A percentile compares a stretch with the other conserved stretches of the same genome.
phyloP scores from a whole-genome alignment of 2,329 filamentous ascomycete species.

The Calonectria fujianensis region DNA sequence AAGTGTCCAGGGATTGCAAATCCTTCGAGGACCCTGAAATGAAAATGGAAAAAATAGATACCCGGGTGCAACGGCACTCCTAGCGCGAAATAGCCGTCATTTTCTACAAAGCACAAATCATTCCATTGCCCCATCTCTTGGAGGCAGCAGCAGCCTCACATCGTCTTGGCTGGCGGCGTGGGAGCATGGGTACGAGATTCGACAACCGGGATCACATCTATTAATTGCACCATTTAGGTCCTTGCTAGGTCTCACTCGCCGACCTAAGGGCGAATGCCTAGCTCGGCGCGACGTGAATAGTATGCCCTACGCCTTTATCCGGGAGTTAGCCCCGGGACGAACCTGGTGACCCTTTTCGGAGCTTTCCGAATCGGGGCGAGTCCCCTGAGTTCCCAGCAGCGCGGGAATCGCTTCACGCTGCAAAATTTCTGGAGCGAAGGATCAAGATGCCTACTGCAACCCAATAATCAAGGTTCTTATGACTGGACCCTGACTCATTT shows the following conservation, averaged over 20 bases:
- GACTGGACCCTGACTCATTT: conserved; percentile 4
- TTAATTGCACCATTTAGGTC: background rate
- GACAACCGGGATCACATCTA: background rate
- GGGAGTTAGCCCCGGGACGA: background rate
- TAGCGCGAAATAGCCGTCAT: background rate
- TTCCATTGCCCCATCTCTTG: background rate
- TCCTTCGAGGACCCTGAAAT: conserved; percentile 4
- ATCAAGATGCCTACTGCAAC: conserved; percentile 1
- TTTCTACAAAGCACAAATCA: conserved; percentile 5
- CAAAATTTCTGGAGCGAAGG: background rate
- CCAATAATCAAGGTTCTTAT: conserved; percentile 20
- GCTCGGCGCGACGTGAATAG: background rate
- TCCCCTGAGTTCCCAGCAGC: background rate
- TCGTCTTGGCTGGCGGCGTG: background rate
- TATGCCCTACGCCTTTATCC: background rate
- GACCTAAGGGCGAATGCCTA: background rate
- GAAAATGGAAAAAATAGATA: conserved; percentile 7
- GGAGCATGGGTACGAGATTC: conserved; percentile 13
- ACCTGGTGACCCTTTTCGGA: background rate
- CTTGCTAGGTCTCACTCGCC: background rate
- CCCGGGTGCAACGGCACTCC: conserved; percentile 13
- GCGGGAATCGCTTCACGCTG: background rate
- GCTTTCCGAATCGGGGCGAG: background rate
- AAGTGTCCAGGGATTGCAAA: background rate
- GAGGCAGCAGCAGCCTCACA: conserved; percentile 1